Base-by-base conservation (phyloP, 2,329 filamentous ascomycete species). In the Ophiostoma piceae region DNA sequence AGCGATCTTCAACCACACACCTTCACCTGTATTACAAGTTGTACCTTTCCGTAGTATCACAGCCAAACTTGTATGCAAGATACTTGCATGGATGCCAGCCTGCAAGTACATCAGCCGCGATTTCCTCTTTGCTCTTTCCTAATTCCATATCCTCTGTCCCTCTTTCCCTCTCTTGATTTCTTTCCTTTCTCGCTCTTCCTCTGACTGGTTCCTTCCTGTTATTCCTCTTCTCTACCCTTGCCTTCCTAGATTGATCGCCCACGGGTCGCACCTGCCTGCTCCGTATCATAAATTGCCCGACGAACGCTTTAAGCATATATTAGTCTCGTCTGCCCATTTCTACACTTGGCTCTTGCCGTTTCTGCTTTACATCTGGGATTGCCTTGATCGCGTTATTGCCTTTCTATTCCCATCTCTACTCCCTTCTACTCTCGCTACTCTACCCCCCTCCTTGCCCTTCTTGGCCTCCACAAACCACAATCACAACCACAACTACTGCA, bases 1-100 rank as follows among this genome's bases (percentile, higher is more conserved):
- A 62, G 57, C 57, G 57, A 62, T 35, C 57, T 32, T 62, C 57
- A 14, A 57, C 51, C 51, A 54, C n/a, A 26, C 54, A 60, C 26
- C 54, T 29, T 32, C 26, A 32, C 9, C 26, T 5, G 22, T 32
- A 6, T 7, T 62, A 35, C 57, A 62, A n/a, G 5, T n/a, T 47
- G 57, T 62, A 62, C 11, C 5, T 62, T 22, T 8, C 12, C 26
- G 26, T 32, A 62, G 57, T 62, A 62, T 62, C 57, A 62, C 57
- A 35, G 57, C 57, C 11, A 62, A 19, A 8, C 12, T 32, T 62
- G 12, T 62, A 62, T 62, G 57, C 51, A 26, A 26, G 51, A 26
- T 57, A 57, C 22, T 26, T 19, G 3, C 26, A 14, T 29, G 7
- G 51, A 9, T 57, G 51, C n/a, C n/a, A 57, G 51, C 51, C 16